phyloP scores from a whole-genome alignment of 257 asterid species.

The Solanum neorickii region DNA sequence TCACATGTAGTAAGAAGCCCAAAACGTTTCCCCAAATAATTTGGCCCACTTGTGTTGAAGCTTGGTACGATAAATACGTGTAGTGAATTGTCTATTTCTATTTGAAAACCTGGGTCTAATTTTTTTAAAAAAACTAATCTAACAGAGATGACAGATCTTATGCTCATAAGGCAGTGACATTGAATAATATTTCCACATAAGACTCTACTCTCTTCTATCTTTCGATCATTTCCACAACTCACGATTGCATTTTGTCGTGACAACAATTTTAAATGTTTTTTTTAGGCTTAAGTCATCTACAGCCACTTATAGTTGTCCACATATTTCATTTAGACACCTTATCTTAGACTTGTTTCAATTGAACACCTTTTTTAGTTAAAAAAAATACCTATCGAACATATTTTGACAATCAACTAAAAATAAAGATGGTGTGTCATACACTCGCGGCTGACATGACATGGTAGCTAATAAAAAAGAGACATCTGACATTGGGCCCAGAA shows the following conservation, averaged over 20 bases:
- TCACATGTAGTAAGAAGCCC: background rate
- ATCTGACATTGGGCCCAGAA: no score
- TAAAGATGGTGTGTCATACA: no score
- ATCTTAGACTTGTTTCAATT: no score
- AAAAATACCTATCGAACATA: no score
- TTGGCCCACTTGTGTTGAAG: background rate
- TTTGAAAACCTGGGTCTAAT: background rate
- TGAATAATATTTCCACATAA: background rate
- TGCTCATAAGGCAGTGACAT: background rate
- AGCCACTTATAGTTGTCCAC: no score
- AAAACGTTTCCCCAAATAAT: background rate
- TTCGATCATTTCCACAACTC: background rate
- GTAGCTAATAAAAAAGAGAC: no score
- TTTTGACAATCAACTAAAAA: no score
- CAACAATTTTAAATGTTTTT: background rate
- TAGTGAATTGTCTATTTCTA: background rate
- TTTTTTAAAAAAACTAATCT: no score
- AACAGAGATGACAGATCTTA: background rate
- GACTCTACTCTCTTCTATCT: background rate
- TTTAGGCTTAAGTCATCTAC: no score
- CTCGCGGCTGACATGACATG: no score
- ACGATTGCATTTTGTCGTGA: background rate
- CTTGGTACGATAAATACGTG: background rate
- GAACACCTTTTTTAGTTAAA: no score
- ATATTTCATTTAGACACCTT: no score